A percentile compares a stretch with the other conserved stretches of the same genome.
Evolutionary conservation across 2,329 filamentous ascomycete species (phyloP).

Genomic region (Elsinoe arachidis): DNA sequence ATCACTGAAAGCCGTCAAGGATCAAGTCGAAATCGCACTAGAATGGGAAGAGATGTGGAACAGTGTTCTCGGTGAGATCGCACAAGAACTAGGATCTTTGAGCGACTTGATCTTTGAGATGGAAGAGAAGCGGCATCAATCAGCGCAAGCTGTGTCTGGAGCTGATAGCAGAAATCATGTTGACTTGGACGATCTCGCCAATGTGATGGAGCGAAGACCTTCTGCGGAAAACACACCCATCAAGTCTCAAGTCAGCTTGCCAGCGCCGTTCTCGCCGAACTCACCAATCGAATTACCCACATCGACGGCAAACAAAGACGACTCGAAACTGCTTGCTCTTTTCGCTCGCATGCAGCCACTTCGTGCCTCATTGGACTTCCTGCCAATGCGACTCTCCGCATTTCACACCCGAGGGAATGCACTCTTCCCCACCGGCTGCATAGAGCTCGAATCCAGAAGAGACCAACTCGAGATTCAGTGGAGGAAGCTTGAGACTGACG

Average conservation of each 20-base stretch:
- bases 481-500: slow-evolving; percentile 80
- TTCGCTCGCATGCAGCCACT: slow-evolving; percentile 95
- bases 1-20: slow-evolving; percentile 70
- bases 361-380: slow-evolving; percentile 83
- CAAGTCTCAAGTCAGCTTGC: slow-evolving; percentile 57
- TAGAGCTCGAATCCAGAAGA: slow-evolving; percentile 72
- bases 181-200: slow-evolving; percentile 84
- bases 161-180: slow-evolving; percentile 43
- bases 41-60: slow-evolving; percentile 99
- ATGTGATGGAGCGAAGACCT: slow-evolving; percentile 82
- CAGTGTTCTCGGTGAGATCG: slow-evolving; percentile 84
- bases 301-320: slow-evolving; percentile 59
- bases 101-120: slow-evolving; percentile 86
- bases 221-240: slow-evolving; percentile 35
- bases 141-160: slow-evolving; percentile 59
- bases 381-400: slow-evolving; percentile 85
- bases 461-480: slow-evolving; percentile 73
- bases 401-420: slow-evolving; percentile 70
- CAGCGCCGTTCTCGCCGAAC: slow-evolving; percentile 48
- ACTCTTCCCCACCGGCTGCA: slow-evolving; percentile 82
- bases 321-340: slow-evolving; percentile 76
- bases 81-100: slow-evolving; percentile 74
- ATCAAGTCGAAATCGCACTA: slow-evolving; percentile 93
- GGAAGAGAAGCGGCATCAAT: slow-evolving; percentile 88
- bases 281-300: slow-evolving; percentile 55